Conservation (phyloP, 1,284 basidiomycete genomes). For the Erythrobasidium hasegawianum region DNA sequence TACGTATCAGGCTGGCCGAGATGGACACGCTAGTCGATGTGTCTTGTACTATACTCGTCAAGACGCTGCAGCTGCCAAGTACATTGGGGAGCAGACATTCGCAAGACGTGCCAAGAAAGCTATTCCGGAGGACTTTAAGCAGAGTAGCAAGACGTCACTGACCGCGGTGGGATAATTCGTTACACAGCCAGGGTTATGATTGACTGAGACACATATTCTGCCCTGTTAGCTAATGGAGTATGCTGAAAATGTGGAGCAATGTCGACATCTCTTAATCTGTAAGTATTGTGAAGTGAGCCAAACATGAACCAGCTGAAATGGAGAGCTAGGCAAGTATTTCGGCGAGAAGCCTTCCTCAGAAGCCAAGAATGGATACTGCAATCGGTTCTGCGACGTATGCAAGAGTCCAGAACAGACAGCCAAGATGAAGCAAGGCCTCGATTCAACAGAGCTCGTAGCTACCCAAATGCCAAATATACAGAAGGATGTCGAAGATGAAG, state of each 20-base stretch:
- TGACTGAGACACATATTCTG: neutral
- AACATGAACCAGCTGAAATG: neutral
- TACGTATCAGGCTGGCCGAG: slow-evolving; percentile 70
- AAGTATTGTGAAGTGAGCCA: neutral
- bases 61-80: slow-evolving; percentile 34
- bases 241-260: slow-evolving; percentile 61
- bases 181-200: too few species aligned
- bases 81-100: slow-evolving; percentile 15
- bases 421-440: neutral
- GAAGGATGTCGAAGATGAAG: slow-evolving; percentile 23
- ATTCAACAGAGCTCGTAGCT: slow-evolving; percentile 5
- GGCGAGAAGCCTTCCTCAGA: slow-evolving; percentile 64
- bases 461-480: slow-evolving; percentile 14
- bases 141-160: too few species aligned
- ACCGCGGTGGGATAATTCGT: too few species aligned
- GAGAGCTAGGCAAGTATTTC: slow-evolving; percentile 67
- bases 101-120: slow-evolving; percentile 23
- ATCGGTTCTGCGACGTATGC: slow-evolving; percentile 79
- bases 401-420: slow-evolving; percentile 58
- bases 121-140: neutral
- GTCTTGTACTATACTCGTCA: slow-evolving; percentile 39
- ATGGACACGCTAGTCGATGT: slow-evolving; percentile 57
- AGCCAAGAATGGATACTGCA: slow-evolving; percentile 60
- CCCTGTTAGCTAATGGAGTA: slow-evolving; percentile 63
- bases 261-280: slow-evolving; percentile 67